Percentiles rank a stretch among this genome's conserved stretches.
phyloP scores from a whole-genome alignment of 495 filamentous ascomycete genomes.

The Aspergillus funiculosus region DNA sequence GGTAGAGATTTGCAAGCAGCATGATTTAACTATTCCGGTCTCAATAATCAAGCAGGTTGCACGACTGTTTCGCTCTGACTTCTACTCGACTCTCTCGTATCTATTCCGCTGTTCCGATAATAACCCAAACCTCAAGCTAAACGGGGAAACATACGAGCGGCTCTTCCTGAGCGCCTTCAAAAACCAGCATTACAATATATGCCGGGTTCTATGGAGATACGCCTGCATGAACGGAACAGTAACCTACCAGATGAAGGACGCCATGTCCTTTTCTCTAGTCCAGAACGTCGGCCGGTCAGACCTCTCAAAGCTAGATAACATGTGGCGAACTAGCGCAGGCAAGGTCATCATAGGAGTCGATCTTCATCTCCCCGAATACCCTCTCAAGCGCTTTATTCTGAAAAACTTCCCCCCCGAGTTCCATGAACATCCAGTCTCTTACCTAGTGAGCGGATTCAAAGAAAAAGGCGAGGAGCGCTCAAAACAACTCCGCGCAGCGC shows the following conservation, averaged over 20 bases:
- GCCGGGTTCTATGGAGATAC: slow-evolving; percentile 45
- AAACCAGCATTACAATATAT: slow-evolving; percentile 34
- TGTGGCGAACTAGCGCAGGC: slow-evolving; percentile 29
- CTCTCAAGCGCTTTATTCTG: slow-evolving; percentile 10
- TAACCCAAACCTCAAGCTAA: slow-evolving; percentile 12
- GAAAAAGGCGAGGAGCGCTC: slow-evolving; percentile 19
- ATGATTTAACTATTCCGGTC: slow-evolving; percentile 17
- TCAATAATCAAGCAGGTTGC: slow-evolving; percentile 20
- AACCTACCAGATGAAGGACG: slow-evolving; percentile 31
- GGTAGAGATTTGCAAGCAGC: slow-evolving; percentile 26
- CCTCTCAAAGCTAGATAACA: slow-evolving; percentile 9
- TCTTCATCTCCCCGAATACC: slow-evolving; percentile 14
- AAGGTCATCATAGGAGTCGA: slow-evolving; percentile 39
- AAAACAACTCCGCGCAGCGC: slow-evolving; percentile 24
- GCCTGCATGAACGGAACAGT: slow-evolving; percentile 39
- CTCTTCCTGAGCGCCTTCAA: slow-evolving; percentile 41
- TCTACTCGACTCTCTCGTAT: slow-evolving; percentile 22
- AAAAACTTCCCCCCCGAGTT: slow-evolving; percentile 27
- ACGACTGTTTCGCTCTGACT: slow-evolving; percentile 19
- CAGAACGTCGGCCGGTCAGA: slow-evolving; percentile 17
- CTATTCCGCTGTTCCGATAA: slow-evolving; percentile 17
- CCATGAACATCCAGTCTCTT: slow-evolving; percentile 26
- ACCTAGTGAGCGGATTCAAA: slow-evolving; percentile 19
- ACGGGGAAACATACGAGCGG: slow-evolving; percentile 18
- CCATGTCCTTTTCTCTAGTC: slow-evolving; percentile 24